Evolutionary conservation across 768 basidiomycete genomes (phyloP), one percentile per base, ranked within the genome.

Genomic region (Pleurotus eryngii): DNA sequence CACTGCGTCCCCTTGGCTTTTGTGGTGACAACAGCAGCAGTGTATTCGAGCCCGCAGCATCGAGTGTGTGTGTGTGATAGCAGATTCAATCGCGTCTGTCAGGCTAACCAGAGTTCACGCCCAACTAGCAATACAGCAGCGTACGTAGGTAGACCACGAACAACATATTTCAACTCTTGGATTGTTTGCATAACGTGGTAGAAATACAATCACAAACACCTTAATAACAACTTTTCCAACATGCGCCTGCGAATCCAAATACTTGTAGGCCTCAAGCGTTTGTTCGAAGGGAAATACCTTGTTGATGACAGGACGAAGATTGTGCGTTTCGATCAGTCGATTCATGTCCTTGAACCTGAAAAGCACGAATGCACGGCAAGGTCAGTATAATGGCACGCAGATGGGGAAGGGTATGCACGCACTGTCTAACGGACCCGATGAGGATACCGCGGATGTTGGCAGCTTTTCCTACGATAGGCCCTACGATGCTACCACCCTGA

Each of bases 211-310:
- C 24, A 54, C 15, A 15, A 15, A 30, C 51, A 84, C 76, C 68
- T 75, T 76, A 57, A 85, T 79, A n/a, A 81, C 80, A 15, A 85
- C 76, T 69, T 87, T 86, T 14, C 85, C 86, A 18, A 85, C 78
- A 64, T 86, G 83, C 58, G 75, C 74, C 59, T 84, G 82, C 1
- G 75, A 78, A 57, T 77, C 72, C 56, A 84, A 70, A 63, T 84
- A 76, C 46, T 71, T 68, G 64, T 81, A 86, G 1, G 85, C 85
- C 43, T 77, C 70, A 24, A 72, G 67, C 4, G 77, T 70, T 17
- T 86, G 66, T 46, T 81, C 78, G 63, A 85, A 87, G 11, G 70
- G 56, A 71, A 86, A 87, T 0, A 85, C 76, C 67, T 77, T 80
- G 72, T 85, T 78, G 40, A 86, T 66, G 17, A 82, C 72, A 1